Base-by-base conservation (phyloP, 768 basidiomycete genomes). In the Termitomyces sp. region DNA sequence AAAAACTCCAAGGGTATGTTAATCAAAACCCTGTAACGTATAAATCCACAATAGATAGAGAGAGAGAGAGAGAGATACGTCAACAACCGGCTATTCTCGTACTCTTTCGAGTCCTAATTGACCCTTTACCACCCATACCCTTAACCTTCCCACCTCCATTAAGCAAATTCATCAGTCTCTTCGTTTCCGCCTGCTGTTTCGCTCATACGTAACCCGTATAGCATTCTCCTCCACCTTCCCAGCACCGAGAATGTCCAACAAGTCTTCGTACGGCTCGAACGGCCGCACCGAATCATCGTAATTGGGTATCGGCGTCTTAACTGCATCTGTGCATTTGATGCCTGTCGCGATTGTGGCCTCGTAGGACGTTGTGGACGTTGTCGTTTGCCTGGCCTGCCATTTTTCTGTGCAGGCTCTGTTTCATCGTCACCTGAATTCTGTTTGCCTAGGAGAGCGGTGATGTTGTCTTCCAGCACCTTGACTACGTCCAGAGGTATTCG, bases 201-300 rank as follows among this genome's bases (percentile, higher is more conserved):
- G 86, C 65, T 87, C 86, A 60, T 89, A 90, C 56, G 74, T 76
- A 9, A 90, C 85, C 5, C 79, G 75, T 67, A 83, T 71, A 62
- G 79, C 78, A 60, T 78, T 75, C n/a, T 79, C 77, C 53, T 65
- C 63, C 23, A 62, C 68, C 21, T 73, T 68, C n/a, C n/a, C n/a
- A 29, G 54, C 46, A 31, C 60, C 58, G n/a, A 63, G 59, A 48
- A 58, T 21, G 59, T 66, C 69, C 67, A 64, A 60, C 16, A 44
- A 44, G 60, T 72, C 70, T 5, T 73, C 63, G 23, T 72, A 67
- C 8, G 62, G 49, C 11, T 71, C 72, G 40, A 64, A 68, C 3
- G 64, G 63, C 41, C 62, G 64, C 25, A 67, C 62, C 12, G 66
- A 63, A 12, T 64, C 66, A n/a, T 61, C 67, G 50, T 59, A 68